phyloP scores from a whole-genome alignment of 352 stramenopile species.

The Halophytophthora batemanensis region DNA sequence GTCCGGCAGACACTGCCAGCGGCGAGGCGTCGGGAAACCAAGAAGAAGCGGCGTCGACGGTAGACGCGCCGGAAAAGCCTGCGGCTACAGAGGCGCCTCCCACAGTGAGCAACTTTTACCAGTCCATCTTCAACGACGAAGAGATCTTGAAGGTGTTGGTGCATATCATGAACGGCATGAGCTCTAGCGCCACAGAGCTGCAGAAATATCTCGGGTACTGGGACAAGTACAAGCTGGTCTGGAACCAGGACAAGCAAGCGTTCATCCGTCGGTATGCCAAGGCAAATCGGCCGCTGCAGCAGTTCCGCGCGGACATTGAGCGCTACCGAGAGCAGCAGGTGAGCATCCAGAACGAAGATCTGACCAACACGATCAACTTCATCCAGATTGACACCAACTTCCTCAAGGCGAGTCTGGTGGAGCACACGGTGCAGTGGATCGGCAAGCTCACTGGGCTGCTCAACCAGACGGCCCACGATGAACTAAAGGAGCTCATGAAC shows the following conservation, averaged over 20 bases:
- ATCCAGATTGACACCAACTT: slow-evolving; percentile 94
- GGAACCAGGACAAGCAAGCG: slow-evolving; percentile 94
- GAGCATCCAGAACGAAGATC: slow-evolving; percentile 90
- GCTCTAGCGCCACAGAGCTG: slow-evolving; percentile 88
- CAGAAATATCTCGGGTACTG: slow-evolving; percentile 95
- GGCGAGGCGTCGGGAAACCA: slow-evolving; percentile 16
- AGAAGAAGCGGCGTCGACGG: slow-evolving; percentile 11
- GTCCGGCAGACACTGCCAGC: slow-evolving; percentile 15
- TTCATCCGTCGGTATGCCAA: slow-evolving; percentile 96
- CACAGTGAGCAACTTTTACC: slow-evolving; percentile 81
- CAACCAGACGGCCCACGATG: slow-evolving; percentile 88
- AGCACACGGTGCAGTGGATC: slow-evolving; percentile 93
- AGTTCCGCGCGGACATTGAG: slow-evolving; percentile 93
- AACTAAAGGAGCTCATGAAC: slow-evolving; percentile 82
- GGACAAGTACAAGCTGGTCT: slow-evolving; percentile 93
- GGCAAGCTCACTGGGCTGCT: slow-evolving; percentile 89
- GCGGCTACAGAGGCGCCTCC: neutral
- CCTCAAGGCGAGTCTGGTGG: slow-evolving; percentile 89
- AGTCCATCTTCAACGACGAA: slow-evolving; percentile 95
- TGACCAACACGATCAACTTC: slow-evolving; percentile 94
- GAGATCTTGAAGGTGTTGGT: slow-evolving; percentile 95
- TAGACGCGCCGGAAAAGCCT: slow-evolving; percentile 11
- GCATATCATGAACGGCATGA: slow-evolving; percentile 97
- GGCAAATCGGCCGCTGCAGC: slow-evolving; percentile 88
- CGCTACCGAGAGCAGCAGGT: slow-evolving; percentile 90